phyloP scores from a whole-genome alignment of 2,329 filamentous ascomycete species.

The Didymosphaeria variabile region DNA sequence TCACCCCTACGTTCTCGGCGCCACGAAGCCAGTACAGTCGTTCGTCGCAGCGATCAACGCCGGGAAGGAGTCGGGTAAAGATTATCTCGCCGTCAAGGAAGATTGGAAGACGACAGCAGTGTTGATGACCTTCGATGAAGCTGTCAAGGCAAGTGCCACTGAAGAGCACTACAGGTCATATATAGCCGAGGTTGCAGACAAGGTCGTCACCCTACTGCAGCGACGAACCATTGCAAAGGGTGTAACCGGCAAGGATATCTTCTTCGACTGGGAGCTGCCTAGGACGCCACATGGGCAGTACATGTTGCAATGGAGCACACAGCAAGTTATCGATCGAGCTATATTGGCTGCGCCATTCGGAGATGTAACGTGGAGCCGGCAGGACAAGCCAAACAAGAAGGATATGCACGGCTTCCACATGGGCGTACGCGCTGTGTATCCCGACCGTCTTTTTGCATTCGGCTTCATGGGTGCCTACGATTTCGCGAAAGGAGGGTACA shows the following conservation, averaged over 20 bases:
- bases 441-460: slow-evolving; percentile 51
- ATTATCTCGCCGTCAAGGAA: slow-evolving; percentile 35
- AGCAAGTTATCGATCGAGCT: slow-evolving; percentile 45
- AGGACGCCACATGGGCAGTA: slow-evolving; percentile 48
- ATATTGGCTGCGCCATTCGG: slow-evolving; percentile 49
- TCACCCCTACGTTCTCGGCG: slow-evolving; percentile 52
- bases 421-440: slow-evolving; percentile 45
- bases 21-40: slow-evolving; percentile 43
- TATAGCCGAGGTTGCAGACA: slow-evolving; percentile 18
- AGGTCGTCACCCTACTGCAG: slow-evolving; percentile 16
- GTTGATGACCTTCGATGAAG: slow-evolving; percentile 49
- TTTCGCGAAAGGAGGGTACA: slow-evolving; percentile 48
- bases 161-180: slow-evolving; percentile 41
- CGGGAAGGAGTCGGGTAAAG: slow-evolving; percentile 33
- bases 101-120: slow-evolving; percentile 46
- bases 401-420: slow-evolving; percentile 52
- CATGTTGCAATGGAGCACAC: slow-evolving; percentile 44
- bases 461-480: slow-evolving; percentile 52
- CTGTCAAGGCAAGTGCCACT: slow-evolving; percentile 38
- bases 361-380: slow-evolving; percentile 51
- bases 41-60: slow-evolving; percentile 34
- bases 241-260: slow-evolving; percentile 29
- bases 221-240: slow-evolving; percentile 31
- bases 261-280: slow-evolving; percentile 49
- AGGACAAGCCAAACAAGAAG: slow-evolving; percentile 47